Conservation (phyloP, 352 stramenopile species). For the Phytophthora hybrid region DNA sequence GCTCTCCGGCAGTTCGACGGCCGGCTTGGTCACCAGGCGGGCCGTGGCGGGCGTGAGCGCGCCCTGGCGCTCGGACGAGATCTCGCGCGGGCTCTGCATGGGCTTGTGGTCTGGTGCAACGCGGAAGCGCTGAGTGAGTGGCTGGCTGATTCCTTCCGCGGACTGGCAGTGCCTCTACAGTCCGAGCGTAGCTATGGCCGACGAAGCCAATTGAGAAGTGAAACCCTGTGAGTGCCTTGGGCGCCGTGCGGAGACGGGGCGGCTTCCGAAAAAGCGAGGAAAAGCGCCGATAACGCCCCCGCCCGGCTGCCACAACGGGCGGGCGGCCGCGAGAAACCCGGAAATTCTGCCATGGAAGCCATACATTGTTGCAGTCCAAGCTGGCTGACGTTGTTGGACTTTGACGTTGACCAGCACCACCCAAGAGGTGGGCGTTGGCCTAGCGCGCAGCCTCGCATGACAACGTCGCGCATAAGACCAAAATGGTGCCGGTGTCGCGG, state of each 20-base stretch:
- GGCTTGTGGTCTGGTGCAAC: not conserved
- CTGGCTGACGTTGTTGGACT: not conserved
- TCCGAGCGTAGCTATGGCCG: slow-evolving; percentile 26
- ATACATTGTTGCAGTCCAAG: not conserved
- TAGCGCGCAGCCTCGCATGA: slow-evolving; percentile 18
- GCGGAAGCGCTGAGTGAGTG: not conserved
- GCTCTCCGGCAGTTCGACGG: slow-evolving; percentile 34
- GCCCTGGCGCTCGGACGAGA: slow-evolving; percentile 75
- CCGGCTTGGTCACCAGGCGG: slow-evolving; percentile 59
- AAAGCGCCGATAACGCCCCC: slow-evolving; percentile 36
- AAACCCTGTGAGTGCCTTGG: slow-evolving; percentile 22
- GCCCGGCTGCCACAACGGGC: slow-evolving; percentile 38
- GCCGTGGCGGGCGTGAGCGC: slow-evolving; percentile 73
- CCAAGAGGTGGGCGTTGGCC: not conserved
- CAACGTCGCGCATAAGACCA: slow-evolving; percentile 25
- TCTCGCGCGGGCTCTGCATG: slow-evolving; percentile 66
- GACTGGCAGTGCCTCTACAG: slow-evolving; percentile 32
- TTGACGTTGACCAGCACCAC: not conserved
- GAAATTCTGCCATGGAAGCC: slow-evolving; percentile 37
- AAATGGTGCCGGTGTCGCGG: slow-evolving; percentile 16
- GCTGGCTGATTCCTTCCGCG: slow-evolving; percentile 19
- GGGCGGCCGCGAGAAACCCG: slow-evolving; percentile 15
- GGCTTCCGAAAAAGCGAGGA: slow-evolving; percentile 44
- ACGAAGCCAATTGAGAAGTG: slow-evolving; percentile 35
- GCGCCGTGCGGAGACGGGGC: slow-evolving; percentile 33